Evolutionary conservation across 176 grass and related monocot genomes (phyloP).

Genomic region (Themeda triandra): DNA sequence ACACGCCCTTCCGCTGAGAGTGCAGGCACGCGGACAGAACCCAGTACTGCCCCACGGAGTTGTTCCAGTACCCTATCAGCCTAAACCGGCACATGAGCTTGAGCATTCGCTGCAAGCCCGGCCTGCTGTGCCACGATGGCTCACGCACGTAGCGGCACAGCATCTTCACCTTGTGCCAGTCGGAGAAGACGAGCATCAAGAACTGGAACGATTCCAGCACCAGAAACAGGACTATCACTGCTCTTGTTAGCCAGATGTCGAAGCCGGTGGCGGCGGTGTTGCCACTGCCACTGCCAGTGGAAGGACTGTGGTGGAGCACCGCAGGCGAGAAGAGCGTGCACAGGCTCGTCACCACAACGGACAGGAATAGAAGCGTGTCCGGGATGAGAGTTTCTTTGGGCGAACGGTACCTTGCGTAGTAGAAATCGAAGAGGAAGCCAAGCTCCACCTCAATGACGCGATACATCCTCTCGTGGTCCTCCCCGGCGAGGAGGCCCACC

Average conservation of each 20-base stretch:
- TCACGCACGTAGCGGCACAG: constrained; percentile 11
- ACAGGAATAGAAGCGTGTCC: background rate
- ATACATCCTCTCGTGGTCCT: background rate
- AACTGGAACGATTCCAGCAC: background rate
- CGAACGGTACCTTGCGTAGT: constrained; percentile 18
- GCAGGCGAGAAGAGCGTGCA: background rate
- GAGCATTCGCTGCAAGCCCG: background rate
- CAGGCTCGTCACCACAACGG: background rate
- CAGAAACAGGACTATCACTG: background rate
- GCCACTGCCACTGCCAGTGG: too few relatives aligned
- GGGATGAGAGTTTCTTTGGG: background rate
- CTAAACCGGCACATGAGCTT: background rate
- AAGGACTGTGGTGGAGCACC: background rate
- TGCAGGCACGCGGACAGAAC: background rate
- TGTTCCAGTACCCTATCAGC: constrained; percentile 8
- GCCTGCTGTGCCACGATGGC: background rate
- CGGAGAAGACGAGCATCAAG: background rate
- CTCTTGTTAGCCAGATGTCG: constrained; percentile 1
- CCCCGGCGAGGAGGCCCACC: constrained; percentile 1
- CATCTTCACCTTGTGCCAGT: constrained; percentile 27
- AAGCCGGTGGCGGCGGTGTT: background rate
- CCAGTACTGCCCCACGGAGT: constrained; percentile 2
- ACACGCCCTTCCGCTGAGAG: background rate
- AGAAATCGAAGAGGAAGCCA: constrained; percentile 19
- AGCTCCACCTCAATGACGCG: constrained; percentile 14